Evolutionary conservation across 2,329 filamentous ascomycete genomes (phyloP), one percentile per base, ranked within the genome.

Genomic region (Fusarium oxysporum): DNA sequence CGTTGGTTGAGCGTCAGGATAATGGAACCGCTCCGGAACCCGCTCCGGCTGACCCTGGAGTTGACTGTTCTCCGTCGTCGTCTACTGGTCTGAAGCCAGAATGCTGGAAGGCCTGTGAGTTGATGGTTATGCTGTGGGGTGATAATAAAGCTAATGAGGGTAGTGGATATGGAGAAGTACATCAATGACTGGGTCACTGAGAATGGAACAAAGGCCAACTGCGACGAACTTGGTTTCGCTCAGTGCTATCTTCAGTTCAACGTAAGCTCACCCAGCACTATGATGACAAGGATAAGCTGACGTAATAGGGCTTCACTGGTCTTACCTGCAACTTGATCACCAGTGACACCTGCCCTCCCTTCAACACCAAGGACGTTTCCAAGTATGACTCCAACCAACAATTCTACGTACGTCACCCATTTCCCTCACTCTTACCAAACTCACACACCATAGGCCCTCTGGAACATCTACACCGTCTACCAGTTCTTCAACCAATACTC

Each of bases 401-500:
- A 12, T 69, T 69, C 35, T 69, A 69, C 5, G 66, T 69, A 65
- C 14, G 65, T 6, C 1, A 4, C 0, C 4, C 3, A 4, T 1
- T 1, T n/a, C 8, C 13, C 3, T 23, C 1, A 1, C 2, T 0
- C 8, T 1, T 1, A 1, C 0, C 6, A 8, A 13, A 6, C 57
- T 68, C 0, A 69, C 23, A 6, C 0, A 1, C 2, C 0, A 0
- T 6, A 69, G 66, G 65, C 66, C 3, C 66, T 69, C 2, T 69
- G 66, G 66, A 69, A 69, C 8, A 69, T 69, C 11, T 69, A 69
- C 65, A 69, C 66, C 8, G 17, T 69, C 17, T 69, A 69, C 16
- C 66, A 69, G n/a, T 69, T 69, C 44, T 69, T 69, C 40, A 69
- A 69, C 40, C 66, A 69, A 28, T 69, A 69, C 23, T 69, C 66